Percentiles rank a stretch among this genome's conserved stretches.
phyloP scores from a whole-genome alignment of 192 early-diverging fungal genomes.

The Dissophora ornata region DNA sequence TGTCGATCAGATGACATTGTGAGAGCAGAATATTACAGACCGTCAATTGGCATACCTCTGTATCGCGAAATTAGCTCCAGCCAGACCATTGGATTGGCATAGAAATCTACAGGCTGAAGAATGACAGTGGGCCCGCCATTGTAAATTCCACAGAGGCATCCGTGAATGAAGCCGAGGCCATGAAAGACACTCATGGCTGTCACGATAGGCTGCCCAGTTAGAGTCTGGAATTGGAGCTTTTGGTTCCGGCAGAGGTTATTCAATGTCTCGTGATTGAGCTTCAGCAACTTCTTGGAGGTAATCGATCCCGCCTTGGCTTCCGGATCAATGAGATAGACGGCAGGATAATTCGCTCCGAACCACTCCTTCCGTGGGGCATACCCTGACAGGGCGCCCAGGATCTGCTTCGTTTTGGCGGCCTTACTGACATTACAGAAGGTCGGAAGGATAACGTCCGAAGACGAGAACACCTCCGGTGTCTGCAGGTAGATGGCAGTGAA shows the following conservation, averaged over 20 bases:
- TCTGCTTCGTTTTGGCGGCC: slow-evolving; percentile 69
- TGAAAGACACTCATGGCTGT: slow-evolving; percentile 41
- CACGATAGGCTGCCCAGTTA: slow-evolving; percentile 52
- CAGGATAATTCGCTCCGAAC: slow-evolving; percentile 58
- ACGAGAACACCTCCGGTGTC: slow-evolving; percentile 49
- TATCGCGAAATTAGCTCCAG: slow-evolving; percentile 50
- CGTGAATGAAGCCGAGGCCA: slow-evolving; percentile 51
- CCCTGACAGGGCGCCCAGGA: slow-evolving; percentile 64
- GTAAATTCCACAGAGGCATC: slow-evolving; percentile 42
- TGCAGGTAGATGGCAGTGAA: slow-evolving; percentile 56
- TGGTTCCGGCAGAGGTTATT: slow-evolving; percentile 70
- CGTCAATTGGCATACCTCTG: slow-evolving; percentile 48
- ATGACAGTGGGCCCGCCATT: slow-evolving; percentile 48
- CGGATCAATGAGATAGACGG: slow-evolving; percentile 63
- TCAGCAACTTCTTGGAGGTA: slow-evolving; percentile 35
- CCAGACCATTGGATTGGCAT: slow-evolving; percentile 49
- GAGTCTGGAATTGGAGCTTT: slow-evolving; percentile 63
- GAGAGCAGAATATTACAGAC: no score
- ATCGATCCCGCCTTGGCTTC: slow-evolving; percentile 42
- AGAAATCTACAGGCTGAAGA: slow-evolving; percentile 37
- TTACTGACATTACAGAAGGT: slow-evolving; percentile 67
- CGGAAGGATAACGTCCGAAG: slow-evolving; percentile 63
- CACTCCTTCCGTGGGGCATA: slow-evolving; percentile 67
- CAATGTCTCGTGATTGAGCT: slow-evolving; percentile 62
- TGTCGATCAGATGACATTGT: no score